Base-by-base conservation (phyloP, 2,329 filamentous ascomycete genomes). In the Hirsutella minnesotensis region DNA sequence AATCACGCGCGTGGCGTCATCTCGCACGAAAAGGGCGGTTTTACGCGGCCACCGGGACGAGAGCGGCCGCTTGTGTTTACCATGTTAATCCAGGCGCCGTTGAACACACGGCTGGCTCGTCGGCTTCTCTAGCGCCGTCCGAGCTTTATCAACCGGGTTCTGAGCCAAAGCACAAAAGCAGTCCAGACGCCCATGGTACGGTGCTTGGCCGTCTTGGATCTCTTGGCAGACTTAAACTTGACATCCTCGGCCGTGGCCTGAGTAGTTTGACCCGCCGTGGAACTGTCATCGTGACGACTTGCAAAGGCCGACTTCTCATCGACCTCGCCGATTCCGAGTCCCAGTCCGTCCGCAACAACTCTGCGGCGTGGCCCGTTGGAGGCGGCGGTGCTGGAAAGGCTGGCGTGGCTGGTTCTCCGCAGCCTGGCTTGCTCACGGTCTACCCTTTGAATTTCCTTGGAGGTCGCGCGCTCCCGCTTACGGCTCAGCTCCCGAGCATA, bases 121-220 rank as follows among this genome's bases (percentile, higher is more conserved):
- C 12, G 42, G 35, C 35, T 51, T 51, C 38, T 51, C 60, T 64
- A 65, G 49, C 61, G 61, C 51, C 60, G 57, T 40, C 63, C 62
- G 44, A 66, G 51, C 56, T 64, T 66, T 45, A 67, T 55, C 44
- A 67, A 52, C 43, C 63, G 58, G n/a, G 77, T 81, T 46, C 77
- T 66, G 21, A 82, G 56, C 78, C 78, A 82, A 43, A 82, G 65
- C 40, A 81, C 66, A 51, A 82, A 80, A 19, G 69, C 70, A 8
- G 73, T 78, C 77, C 77, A 82, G 33, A 75, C 69, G 47, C 72
- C 67, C 47, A 75, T 73, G 1, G 77, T 81, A 62, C 73, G 77
- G 50, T 67, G 69, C 63, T 80, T 81, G 44, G 73, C 67, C 8
- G 65, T 65, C 51, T 62, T 68, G 45, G 60, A 62, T 44, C 72